Conservation (phyloP, 495 filamentous ascomycete genomes). For the Lophiostoma macrostomum region DNA sequence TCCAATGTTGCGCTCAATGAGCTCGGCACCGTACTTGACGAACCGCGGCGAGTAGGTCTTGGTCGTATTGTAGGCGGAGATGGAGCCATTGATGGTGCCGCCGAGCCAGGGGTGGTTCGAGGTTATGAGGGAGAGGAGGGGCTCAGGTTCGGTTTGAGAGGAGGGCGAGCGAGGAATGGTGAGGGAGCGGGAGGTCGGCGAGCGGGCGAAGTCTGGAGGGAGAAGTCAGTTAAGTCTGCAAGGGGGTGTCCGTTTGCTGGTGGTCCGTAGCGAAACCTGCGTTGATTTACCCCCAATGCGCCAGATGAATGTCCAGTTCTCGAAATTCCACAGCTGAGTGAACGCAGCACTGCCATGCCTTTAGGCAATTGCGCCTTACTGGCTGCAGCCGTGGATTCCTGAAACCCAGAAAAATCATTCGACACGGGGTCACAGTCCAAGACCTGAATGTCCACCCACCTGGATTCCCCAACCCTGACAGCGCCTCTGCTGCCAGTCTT, state of each 20-base stretch:
- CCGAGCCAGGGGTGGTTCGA: conserved; percentile 75
- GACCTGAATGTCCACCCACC: conserved; percentile 59
- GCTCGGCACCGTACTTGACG: conserved; percentile 72
- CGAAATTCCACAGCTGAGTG: no score
- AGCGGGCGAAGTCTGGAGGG: conserved; percentile 53
- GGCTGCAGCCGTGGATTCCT: no score
- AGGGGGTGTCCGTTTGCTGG: not conserved
- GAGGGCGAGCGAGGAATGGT: conserved; percentile 36
- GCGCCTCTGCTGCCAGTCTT: conserved; percentile 75
- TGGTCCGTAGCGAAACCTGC: no score
- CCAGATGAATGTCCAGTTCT: no score
- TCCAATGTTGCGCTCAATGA: conserved; percentile 77
- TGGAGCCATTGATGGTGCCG: conserved; percentile 74
- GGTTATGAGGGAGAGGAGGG: conserved; percentile 74
- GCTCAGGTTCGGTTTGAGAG: conserved; percentile 61
- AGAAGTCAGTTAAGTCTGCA: conserved; percentile 8
- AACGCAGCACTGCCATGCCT: no score
- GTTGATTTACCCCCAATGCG: no score
- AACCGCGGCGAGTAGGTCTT: conserved; percentile 87
- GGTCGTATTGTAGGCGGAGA: conserved; percentile 74
- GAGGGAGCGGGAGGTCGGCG: conserved; percentile 47
- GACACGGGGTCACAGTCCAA: no score
- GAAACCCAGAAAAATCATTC: no score
- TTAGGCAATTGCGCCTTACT: no score
- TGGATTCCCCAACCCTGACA: conserved; percentile 73